Evolutionary conservation across 345 rosid genomes (phyloP).

Genomic region (Moricandia moricandioides): DNA sequence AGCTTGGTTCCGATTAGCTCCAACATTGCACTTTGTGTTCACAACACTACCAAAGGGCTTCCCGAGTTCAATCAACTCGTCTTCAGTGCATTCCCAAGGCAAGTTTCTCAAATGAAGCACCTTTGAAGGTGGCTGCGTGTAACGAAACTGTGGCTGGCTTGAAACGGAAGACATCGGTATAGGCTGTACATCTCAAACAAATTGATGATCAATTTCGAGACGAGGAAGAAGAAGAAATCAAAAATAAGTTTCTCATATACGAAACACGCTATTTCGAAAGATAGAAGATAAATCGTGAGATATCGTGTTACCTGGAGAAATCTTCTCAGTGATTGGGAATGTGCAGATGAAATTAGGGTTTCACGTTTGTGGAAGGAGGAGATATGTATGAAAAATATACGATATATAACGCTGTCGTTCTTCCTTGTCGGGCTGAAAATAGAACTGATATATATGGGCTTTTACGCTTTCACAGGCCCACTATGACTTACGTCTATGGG

Average conservation of each 20-base stretch:
- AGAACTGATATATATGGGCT: not conserved
- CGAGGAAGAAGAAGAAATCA: not conserved
- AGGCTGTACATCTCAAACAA: not conserved
- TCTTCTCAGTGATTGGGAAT: not conserved
- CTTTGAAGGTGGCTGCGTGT: slow-evolving; percentile 98
- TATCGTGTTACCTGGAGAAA: slow-evolving; percentile 19
- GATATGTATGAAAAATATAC: slow-evolving; percentile 1
- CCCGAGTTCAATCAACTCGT: slow-evolving; percentile 88
- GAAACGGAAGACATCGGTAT: slow-evolving; percentile 81
- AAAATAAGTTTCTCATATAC: not conserved
- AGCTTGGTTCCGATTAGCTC: slow-evolving; percentile 97
- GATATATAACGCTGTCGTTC: no score
- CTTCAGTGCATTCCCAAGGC: slow-evolving; percentile 99
- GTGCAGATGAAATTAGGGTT: slow-evolving; percentile 26
- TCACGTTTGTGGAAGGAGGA: slow-evolving; percentile 13
- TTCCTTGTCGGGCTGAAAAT: slow-evolving; percentile 1
- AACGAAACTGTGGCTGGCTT: slow-evolving; percentile 96
- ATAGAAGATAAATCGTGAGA: not conserved
- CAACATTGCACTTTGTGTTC: slow-evolving; percentile 97
- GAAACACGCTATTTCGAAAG: not conserved
- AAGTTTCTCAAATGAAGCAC: slow-evolving; percentile 95
- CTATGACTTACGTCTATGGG: not conserved
- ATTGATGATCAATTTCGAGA: not conserved
- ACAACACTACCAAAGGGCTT: slow-evolving; percentile 96
- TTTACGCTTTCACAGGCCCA: not conserved